phyloP scores from a whole-genome alignment of 139 green algal genomes.

The Micractinium sp. region DNA sequence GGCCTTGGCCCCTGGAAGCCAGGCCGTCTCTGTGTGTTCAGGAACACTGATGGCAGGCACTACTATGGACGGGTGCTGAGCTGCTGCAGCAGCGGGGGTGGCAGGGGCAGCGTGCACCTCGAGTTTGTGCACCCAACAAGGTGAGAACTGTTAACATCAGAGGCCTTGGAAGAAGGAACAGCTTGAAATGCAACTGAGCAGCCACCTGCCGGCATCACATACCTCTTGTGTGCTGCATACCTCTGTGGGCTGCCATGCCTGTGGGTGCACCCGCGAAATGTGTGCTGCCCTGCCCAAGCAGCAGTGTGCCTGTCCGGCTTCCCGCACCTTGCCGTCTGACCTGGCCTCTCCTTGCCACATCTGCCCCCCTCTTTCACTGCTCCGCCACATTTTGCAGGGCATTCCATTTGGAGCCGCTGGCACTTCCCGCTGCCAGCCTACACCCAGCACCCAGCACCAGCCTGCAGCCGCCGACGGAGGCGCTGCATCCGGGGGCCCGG shows the following conservation, averaged over 20 bases:
- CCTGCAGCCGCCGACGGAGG: background rate
- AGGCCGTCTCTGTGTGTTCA: background rate
- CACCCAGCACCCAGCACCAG: background rate
- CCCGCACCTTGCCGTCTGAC: background rate
- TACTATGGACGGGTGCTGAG: slow-evolving; percentile 12
- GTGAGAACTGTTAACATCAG: background rate
- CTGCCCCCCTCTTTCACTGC: background rate
- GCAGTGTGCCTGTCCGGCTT: too few species aligned
- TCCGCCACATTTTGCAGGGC: background rate
- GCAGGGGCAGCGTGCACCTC: background rate
- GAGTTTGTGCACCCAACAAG: slow-evolving; percentile 4
- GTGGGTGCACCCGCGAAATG: too few species aligned
- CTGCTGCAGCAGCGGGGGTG: background rate
- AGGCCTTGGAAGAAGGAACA: background rate
- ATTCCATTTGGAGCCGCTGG: background rate
- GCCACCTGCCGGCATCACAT: too few species aligned
- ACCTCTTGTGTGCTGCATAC: too few species aligned
- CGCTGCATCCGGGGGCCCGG: background rate
- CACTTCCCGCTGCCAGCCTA: background rate
- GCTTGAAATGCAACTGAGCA: background rate
- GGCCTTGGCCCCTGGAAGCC: background rate
- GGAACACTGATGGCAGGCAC: slow-evolving; percentile 20
- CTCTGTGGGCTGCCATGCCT: background rate
- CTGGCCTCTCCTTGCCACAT: background rate
- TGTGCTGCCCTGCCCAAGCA: background rate